Evolutionary conservation across 495 filamentous ascomycete genomes (phyloP).

Genomic region (Cercophora newfieldiana): DNA sequence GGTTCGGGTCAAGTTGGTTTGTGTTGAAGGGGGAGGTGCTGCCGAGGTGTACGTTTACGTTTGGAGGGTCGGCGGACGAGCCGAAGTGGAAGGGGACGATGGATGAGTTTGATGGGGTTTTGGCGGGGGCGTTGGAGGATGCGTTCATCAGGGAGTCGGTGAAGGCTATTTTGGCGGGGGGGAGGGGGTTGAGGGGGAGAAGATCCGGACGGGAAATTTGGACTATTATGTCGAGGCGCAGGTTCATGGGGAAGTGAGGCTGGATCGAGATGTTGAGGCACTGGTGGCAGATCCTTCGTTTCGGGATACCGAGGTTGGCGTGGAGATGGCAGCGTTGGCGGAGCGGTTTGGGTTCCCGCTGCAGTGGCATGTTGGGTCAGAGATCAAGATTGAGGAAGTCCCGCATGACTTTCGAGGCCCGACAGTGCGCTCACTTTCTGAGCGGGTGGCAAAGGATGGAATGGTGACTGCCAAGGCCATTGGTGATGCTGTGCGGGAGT

Average conservation of each 20-base stretch:
- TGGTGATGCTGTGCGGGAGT: constrained; percentile 5
- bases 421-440: constrained; percentile 16
- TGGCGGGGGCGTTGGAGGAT: constrained; percentile 17
- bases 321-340: not conserved
- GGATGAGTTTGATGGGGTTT: constrained; percentile 10
- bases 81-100: constrained; percentile 12
- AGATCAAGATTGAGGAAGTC: not conserved
- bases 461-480: constrained; percentile 4
- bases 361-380: constrained; percentile 9
- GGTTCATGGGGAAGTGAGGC: constrained; percentile 16
- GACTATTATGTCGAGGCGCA: constrained; percentile 19
- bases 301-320: constrained; percentile 3
- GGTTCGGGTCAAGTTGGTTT: constrained; percentile 19
- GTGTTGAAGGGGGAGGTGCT: constrained; percentile 8
- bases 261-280: constrained; percentile 14
- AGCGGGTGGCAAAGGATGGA: constrained; percentile 7
- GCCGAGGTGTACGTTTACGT: constrained; percentile 15
- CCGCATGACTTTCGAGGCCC: constrained; percentile 16
- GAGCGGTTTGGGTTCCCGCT: constrained; percentile 15
- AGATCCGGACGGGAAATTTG: constrained; percentile 13
- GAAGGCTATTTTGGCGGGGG: constrained; percentile 3
- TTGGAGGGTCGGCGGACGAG: constrained; percentile 10
- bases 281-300: constrained; percentile 21
- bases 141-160: constrained; percentile 11
- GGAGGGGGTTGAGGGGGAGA: not conserved